These are phyloP conservation scores for Aspergillus spinulosporus DNA, from an alignment of 2,329 filamentous ascomycete species.

Conservation along the genomic window DNA sequence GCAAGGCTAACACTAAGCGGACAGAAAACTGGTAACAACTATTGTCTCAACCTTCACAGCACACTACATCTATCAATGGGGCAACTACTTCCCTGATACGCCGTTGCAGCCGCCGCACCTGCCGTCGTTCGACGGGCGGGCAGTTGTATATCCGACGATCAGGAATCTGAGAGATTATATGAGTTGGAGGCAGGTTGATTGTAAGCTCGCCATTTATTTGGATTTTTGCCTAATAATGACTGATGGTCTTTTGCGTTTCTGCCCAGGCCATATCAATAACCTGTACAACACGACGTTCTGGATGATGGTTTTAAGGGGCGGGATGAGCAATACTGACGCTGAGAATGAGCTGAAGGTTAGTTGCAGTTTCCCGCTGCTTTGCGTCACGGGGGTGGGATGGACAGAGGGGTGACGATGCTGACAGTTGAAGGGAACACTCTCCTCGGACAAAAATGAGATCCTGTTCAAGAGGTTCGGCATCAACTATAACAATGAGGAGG, in stretches of 20 bases:
- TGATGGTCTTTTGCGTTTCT: background rate
- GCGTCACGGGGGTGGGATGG: too few relatives aligned
- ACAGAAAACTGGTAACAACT: slow-evolving; percentile 87
- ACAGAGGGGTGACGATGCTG: slow-evolving; percentile 24
- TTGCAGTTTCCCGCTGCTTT: too few relatives aligned
- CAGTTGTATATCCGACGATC: slow-evolving; percentile 82
- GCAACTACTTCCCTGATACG: slow-evolving; percentile 69
- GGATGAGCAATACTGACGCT: slow-evolving; percentile 73
- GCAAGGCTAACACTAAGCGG: background rate
- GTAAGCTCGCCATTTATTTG: slow-evolving; percentile 52
- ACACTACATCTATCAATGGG: slow-evolving; percentile 83
- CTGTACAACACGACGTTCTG: slow-evolving; percentile 98
- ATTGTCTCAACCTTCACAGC: slow-evolving; percentile 92
- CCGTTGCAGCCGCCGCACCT: slow-evolving; percentile 67
- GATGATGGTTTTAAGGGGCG: slow-evolving; percentile 77
- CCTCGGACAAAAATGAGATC: slow-evolving; percentile 93
- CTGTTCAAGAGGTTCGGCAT: slow-evolving; percentile 84
- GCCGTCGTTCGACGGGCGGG: slow-evolving; percentile 89
- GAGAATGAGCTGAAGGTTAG: slow-evolving; percentile 73
- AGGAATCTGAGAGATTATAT: slow-evolving; percentile 89
- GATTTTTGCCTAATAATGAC: background rate
- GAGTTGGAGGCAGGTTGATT: slow-evolving; percentile 96
- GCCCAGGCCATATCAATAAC: slow-evolving; percentile 89
- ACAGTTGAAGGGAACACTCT: slow-evolving; percentile 67
- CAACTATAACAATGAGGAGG: slow-evolving; percentile 96